Percentiles rank a stretch among this genome's conserved stretches.
Evolutionary conservation across 805 yeast species (phyloP).

Genomic region (Pichia ethanolica): DNA sequence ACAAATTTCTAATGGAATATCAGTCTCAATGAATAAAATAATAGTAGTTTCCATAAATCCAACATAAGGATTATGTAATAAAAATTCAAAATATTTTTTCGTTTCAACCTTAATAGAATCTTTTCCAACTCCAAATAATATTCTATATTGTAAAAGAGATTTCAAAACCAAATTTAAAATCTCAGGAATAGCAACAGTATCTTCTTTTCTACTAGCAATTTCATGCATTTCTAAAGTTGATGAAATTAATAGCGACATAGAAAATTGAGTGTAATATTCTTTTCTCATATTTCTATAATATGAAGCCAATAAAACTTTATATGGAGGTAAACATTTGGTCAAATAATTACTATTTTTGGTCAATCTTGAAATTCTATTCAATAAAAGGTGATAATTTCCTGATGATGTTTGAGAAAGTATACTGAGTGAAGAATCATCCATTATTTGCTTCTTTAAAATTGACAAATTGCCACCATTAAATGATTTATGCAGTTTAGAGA

Average conservation of each 20-base stretch:
- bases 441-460: conserved; percentile 20
- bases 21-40: conserved; percentile 36
- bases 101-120: background rate
- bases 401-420: background rate
- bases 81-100: conserved; percentile 16
- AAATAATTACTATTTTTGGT: background rate
- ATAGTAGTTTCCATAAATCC: conserved; percentile 35
- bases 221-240: conserved; percentile 53
- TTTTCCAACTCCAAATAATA: conserved; percentile 18
- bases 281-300: background rate
- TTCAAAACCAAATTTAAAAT: conserved; percentile 28
- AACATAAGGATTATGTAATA: conserved; percentile 25
- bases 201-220: conserved; percentile 45
- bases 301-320: background rate
- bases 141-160: conserved; percentile 37
- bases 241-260: conserved; percentile 29
- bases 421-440: conserved; percentile 23
- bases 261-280: conserved; percentile 13
- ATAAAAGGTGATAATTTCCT: too few species aligned
- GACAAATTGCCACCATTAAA: conserved; percentile 25
- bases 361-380: too few species aligned
- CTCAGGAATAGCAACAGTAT: conserved; percentile 9
- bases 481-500: background rate
- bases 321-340: background rate
- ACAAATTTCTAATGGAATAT: conserved; percentile 35